Conservation (phyloP, 179 eudicot species). For the Dionaea muscipula region DNA sequence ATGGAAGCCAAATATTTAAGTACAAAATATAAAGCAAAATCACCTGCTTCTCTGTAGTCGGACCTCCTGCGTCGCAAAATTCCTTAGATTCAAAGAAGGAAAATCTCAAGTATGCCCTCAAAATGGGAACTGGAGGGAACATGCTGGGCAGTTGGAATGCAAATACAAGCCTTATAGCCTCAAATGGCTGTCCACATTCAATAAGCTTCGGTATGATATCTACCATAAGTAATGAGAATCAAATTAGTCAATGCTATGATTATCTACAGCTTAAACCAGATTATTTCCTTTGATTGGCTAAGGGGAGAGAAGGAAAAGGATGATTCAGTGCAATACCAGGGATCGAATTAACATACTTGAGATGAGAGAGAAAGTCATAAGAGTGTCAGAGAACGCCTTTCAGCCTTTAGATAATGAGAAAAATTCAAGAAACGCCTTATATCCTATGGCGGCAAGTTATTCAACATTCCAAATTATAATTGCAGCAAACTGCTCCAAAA, state of each 20-base stretch:
- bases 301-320: no score
- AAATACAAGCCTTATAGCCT: slow-evolving; percentile 14
- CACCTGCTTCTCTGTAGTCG: slow-evolving; percentile 11
- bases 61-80: slow-evolving; percentile 7
- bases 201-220: slow-evolving; percentile 15
- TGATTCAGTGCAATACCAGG: no score
- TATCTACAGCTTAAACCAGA: no score
- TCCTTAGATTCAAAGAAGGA: slow-evolving; percentile 8
- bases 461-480: no score
- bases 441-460: no score
- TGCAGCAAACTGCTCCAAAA: no score
- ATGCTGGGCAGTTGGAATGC: slow-evolving; percentile 10
- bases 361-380: no score
- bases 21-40: neutral
- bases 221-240: neutral
- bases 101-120: slow-evolving; percentile 11
- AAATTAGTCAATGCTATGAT: neutral
- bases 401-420: no score
- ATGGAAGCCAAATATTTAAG: neutral
- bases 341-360: no score
- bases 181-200: slow-evolving; percentile 8
- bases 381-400: no score
- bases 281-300: no score
- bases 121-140: slow-evolving; percentile 13
- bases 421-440: no score